Percentiles rank a stretch among this genome's conserved stretches.
Conservation (phyloP, 1,139 yeast genomes). For the Hemisphaericaspora xylofermentans region DNA sequence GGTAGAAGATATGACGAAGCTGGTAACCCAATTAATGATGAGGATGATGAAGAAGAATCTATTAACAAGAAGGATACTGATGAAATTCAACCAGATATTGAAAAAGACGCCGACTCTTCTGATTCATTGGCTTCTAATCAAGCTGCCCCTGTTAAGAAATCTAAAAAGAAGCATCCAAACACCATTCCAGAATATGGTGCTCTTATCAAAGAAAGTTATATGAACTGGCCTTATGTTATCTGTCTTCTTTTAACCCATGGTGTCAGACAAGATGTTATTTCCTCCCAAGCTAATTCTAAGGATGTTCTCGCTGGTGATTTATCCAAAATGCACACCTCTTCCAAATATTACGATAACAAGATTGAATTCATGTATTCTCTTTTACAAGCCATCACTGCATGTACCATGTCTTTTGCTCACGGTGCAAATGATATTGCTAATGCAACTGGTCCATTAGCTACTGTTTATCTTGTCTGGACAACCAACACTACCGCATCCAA, state of each 20-base stretch:
- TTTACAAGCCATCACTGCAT: slow-evolving; percentile 71
- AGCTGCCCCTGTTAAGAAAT: slow-evolving; percentile 11
- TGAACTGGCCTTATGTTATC: slow-evolving; percentile 51
- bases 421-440: slow-evolving; percentile 81
- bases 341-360: slow-evolving; percentile 70
- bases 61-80: slow-evolving; percentile 4
- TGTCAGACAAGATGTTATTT: slow-evolving; percentile 61
- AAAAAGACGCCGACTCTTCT: slow-evolving; percentile 14
- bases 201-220: slow-evolving; percentile 45
- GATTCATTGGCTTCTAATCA: slow-evolving; percentile 12
- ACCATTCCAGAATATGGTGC: slow-evolving; percentile 37
- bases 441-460: slow-evolving; percentile 74
- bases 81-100: slow-evolving; percentile 10
- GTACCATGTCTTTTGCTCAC: slow-evolving; percentile 80
- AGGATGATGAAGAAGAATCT: slow-evolving; percentile 11
- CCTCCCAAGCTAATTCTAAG: slow-evolving; percentile 39
- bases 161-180: slow-evolving; percentile 31
- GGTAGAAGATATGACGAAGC: slow-evolving; percentile 51
- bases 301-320: slow-evolving; percentile 43
- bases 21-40: slow-evolving; percentile 18
- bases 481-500: slow-evolving; percentile 47
- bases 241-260: slow-evolving; percentile 59
- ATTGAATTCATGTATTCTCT: slow-evolving; percentile 70
- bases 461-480: slow-evolving; percentile 64
- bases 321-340: slow-evolving; percentile 50